phyloP scores from a whole-genome alignment of 148 eudicot genomes.

The Silene uniflora region DNA sequence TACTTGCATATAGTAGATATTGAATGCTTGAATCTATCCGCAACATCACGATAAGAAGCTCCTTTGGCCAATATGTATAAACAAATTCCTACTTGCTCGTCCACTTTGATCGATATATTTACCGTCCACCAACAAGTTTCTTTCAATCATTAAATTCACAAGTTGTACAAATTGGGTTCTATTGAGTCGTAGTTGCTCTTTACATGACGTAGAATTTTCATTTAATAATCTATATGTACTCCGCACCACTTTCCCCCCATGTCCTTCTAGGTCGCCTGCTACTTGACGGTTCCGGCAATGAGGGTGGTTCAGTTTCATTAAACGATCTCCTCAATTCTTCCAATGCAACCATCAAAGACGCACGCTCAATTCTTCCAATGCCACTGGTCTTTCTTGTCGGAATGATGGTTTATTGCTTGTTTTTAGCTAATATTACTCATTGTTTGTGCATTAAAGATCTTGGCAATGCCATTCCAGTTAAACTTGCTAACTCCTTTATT shows the following conservation, averaged over 20 bases:
- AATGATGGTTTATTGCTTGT: too few species aligned
- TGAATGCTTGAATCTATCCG: constrained; percentile 12
- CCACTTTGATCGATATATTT: neutral
- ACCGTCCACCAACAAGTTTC: neutral
- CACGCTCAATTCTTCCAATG: too few species aligned
- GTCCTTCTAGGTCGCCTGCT: neutral
- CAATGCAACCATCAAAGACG: too few species aligned
- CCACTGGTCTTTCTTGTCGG: too few species aligned
- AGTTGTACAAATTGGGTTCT: neutral
- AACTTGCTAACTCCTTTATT: too few species aligned
- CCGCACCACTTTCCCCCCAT: constrained; percentile 3
- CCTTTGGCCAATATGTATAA: constrained; percentile 5
- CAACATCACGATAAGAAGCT: constrained; percentile 2
- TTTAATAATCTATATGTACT: constrained; percentile 3
- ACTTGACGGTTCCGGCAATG: neutral
- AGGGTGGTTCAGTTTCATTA: too few species aligned
- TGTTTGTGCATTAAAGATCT: too few species aligned
- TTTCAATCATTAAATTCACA: neutral
- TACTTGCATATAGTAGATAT: constrained; percentile 2
- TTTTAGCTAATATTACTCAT: too few species aligned
- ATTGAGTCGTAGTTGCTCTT: neutral
- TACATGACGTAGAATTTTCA: neutral
- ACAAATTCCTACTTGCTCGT: constrained; percentile 9
- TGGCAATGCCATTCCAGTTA: too few species aligned
- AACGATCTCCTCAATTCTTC: too few species aligned